Conservation (phyloP, 805 yeast genomes). For the Ogataea pini region DNA sequence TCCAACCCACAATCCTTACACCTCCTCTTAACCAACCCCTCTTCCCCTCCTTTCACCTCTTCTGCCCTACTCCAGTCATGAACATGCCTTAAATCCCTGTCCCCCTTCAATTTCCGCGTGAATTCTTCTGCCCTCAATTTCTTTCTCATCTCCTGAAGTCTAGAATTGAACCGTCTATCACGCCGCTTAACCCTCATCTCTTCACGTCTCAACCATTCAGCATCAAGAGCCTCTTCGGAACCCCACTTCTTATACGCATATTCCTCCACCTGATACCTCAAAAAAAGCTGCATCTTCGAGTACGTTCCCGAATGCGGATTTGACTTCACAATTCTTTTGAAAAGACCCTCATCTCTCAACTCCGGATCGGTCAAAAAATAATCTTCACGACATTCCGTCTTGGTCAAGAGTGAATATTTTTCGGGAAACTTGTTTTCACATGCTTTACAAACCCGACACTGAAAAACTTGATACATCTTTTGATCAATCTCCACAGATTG, state of each 20-base stretch:
- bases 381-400: conserved; percentile 93
- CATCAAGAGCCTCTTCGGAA: conserved; percentile 80
- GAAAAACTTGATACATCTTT: conserved; percentile 66
- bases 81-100: conserved; percentile 56
- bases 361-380: conserved; percentile 94
- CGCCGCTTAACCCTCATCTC: conserved; percentile 66
- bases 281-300: conserved; percentile 88
- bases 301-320: conserved; percentile 91
- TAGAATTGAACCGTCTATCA: conserved; percentile 76
- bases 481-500: conserved; percentile 77
- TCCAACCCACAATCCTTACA: conserved; percentile 84
- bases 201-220: conserved; percentile 89
- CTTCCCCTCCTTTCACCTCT: conserved; percentile 31
- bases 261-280: conserved; percentile 91
- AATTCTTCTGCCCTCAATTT: conserved; percentile 90
- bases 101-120: conserved; percentile 67
- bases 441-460: conserved; percentile 72
- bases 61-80: conserved; percentile 73
- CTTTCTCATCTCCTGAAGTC: conserved; percentile 83
- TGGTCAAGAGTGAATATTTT: conserved; percentile 86
- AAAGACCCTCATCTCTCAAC: conserved; percentile 62
- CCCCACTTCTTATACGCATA: conserved; percentile 96
- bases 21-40: conserved; percentile 50
- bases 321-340: conserved; percentile 82
- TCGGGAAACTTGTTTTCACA: conserved; percentile 79